Percentiles rank a stretch among this genome's conserved stretches.
Conservation (phyloP, 305 asterid genomes). For the Solanum aculeatissimum region DNA sequence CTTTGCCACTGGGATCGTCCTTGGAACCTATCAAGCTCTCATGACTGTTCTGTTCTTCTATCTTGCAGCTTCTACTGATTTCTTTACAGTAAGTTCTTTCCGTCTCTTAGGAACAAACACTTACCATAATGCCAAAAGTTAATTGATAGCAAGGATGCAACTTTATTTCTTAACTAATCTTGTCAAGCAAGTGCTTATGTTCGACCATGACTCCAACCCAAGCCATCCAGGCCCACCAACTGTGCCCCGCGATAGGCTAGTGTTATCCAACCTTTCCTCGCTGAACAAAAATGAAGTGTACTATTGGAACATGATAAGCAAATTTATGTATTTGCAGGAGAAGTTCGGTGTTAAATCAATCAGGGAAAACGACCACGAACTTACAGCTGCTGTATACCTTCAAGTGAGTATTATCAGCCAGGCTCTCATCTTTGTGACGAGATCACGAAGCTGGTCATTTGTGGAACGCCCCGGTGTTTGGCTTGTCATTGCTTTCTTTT, state of each 20-base stretch:
- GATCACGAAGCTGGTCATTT: conserved; percentile 90
- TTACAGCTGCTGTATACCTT: conserved; percentile 75
- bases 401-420: conserved; percentile 95
- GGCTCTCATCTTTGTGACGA: conserved; percentile 81
- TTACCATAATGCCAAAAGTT: background rate
- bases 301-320: background rate
- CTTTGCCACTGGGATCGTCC: conserved; percentile 76
- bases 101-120: background rate
- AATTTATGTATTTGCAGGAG: conserved; percentile 17
- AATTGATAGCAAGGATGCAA: background rate
- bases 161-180: background rate
- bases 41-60: conserved; percentile 67
- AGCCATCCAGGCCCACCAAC: background rate
- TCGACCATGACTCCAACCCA: background rate
- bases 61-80: conserved; percentile 59
- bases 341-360: conserved; percentile 45
- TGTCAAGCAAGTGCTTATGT: background rate
- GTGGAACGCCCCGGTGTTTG: conserved; percentile 68
- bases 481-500: conserved; percentile 54
- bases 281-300: background rate
- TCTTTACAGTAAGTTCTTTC: conserved; percentile 45
- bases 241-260: background rate
- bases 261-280: background rate
- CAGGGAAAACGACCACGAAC: conserved; percentile 33
- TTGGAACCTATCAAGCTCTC: conserved; percentile 74